Evolutionary conservation across 2,329 filamentous ascomycete species (phyloP).

Genomic region (Neofusicoccum laricinum): DNA sequence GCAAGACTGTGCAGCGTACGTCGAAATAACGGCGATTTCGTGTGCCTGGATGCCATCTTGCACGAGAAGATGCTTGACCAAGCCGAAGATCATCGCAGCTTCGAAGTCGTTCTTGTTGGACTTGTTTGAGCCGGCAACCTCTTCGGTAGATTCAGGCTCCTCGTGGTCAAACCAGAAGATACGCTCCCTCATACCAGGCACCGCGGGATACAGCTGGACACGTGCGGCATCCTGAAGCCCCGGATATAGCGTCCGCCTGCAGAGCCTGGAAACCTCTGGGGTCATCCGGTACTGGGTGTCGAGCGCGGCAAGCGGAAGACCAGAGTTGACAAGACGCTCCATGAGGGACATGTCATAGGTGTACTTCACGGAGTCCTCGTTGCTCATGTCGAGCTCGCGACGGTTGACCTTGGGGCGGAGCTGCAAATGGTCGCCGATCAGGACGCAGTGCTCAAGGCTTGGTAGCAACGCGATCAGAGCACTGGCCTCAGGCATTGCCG

Average conservation of each 20-base stretch:
- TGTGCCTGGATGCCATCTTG: conserved; percentile 59
- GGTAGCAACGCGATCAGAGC: conserved; percentile 58
- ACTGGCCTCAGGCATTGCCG: conserved; percentile 65
- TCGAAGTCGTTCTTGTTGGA: conserved; percentile 58
- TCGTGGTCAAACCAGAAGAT: conserved; percentile 65
- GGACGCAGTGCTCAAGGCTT: conserved; percentile 58
- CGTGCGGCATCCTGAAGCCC: conserved; percentile 51
- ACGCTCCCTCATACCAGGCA: conserved; percentile 53
- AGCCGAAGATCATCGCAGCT: conserved; percentile 58
- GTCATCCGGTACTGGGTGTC: conserved; percentile 64
- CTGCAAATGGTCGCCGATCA: conserved; percentile 64
- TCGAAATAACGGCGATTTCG: conserved; percentile 70
- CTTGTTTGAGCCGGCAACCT: conserved; percentile 30
- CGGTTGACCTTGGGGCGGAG: conserved; percentile 57
- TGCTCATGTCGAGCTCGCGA: conserved; percentile 52
- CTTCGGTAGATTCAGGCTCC: neutral
- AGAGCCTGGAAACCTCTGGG: conserved; percentile 58
- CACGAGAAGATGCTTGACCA: conserved; percentile 63
- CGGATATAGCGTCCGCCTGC: conserved; percentile 58
- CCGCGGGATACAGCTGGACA: conserved; percentile 42
- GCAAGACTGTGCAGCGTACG: conserved; percentile 47
- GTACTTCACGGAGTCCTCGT: conserved; percentile 47
- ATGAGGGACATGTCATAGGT: conserved; percentile 60
- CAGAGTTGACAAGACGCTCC: conserved; percentile 51
- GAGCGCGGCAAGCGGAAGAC: neutral